Base-by-base conservation (phyloP, 257 asterid species). In the Nicotiana tomentosiformis region DNA sequence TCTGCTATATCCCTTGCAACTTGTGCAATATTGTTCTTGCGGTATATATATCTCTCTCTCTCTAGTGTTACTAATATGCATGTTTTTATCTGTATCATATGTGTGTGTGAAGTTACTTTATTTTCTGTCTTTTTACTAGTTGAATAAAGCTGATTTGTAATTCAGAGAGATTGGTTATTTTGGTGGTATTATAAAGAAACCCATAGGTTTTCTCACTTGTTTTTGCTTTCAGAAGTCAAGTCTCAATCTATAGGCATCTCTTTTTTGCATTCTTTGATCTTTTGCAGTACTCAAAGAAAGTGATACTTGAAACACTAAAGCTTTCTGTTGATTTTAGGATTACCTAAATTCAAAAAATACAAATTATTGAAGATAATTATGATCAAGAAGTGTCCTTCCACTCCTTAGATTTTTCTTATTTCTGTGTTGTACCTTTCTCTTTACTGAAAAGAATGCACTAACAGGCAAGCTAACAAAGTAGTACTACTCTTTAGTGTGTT, bases 1-100 rank as follows among this genome's bases (percentile, higher is more conserved):
- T 94, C 61, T 92, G 96, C 86, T 94, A 94, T 87, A 94, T 94
- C 88, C 97, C 98, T 92, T 93, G 97, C 92, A 93, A 89, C 91
- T 94, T 89, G 89, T 94, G 98, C 91, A 93, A 84, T 88, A 93
- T 93, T 69, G 95, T 94, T 87, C 98, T 94, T 81, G 98, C 95
- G 98, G 98, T 94, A 92, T 39, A 39, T 39, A 39, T 39, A 39
- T 7, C 49, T 39, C 49, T 39, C 7, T 39, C 49, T 39, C 49
- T 39, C 49, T 39, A 39, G 49, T 39, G 7, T 33, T 77, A 32
- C 3, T 29, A 20, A 37, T 17, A 7, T 37, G 12, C 18, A 7
- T 69, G 7, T 8, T 43, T 32, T 29, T 32, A 1, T 57, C 1
- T 30, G 4, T 58, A 84, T 46, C 20, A 26, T 66, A 67, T 84